Evolutionary conservation across 352 stramenopile genomes (phyloP).

Genomic region (Pythium phragmitis): DNA sequence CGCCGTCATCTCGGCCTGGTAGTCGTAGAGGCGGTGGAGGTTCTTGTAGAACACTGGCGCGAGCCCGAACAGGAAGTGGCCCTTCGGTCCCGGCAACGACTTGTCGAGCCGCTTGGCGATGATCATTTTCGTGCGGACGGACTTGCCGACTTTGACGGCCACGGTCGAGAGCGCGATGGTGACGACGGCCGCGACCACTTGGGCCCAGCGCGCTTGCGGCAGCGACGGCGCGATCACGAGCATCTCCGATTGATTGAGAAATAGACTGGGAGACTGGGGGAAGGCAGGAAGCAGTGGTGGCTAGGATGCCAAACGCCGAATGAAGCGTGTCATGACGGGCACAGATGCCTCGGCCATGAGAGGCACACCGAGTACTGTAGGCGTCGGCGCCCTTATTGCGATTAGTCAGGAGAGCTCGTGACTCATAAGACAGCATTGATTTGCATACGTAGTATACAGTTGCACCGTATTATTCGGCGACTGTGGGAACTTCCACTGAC

Average conservation of each 20-base stretch:
- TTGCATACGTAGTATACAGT: no score
- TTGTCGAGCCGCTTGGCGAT: constrained; percentile 39
- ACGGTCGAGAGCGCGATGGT: background rate
- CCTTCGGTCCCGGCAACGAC: constrained; percentile 37
- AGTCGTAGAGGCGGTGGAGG: constrained; percentile 52
- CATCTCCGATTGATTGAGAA: background rate
- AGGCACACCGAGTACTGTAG: no score
- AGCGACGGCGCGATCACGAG: constrained; percentile 3
- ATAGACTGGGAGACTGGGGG: background rate
- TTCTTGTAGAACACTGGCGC: constrained; percentile 51
- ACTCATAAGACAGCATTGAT: background rate
- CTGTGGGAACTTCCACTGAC: no score
- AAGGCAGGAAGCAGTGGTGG: background rate
- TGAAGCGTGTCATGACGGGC: background rate
- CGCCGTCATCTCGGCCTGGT: constrained; percentile 38
- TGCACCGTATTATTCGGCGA: background rate
- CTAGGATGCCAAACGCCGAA: background rate
- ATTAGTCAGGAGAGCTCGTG: constrained; percentile 7
- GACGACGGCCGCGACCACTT: background rate
- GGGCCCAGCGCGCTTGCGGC: constrained; percentile 1
- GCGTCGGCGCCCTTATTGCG: background rate
- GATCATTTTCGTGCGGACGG: constrained; percentile 40
- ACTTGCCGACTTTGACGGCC: constrained; percentile 3
- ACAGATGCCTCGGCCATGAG: no score
- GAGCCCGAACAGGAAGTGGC: constrained; percentile 48